A percentile compares a stretch with the other conserved stretches of the same genome.
Conservation (phyloP, 2,329 filamentous ascomycete species). For the Colletotrichum sp. region DNA sequence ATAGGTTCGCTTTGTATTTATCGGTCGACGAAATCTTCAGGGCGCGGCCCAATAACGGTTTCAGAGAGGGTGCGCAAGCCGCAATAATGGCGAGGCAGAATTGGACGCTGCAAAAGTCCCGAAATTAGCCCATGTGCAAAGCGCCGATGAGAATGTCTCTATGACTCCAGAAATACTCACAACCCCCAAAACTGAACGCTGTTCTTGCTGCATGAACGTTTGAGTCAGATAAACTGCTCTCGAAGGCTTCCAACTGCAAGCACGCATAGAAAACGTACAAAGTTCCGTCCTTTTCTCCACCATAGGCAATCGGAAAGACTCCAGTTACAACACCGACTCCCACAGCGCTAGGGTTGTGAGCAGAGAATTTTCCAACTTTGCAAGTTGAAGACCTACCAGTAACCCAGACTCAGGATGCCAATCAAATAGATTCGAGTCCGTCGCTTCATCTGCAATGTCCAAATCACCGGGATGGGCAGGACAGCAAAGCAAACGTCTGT, state of each 20-base stretch:
- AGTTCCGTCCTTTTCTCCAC: background rate
- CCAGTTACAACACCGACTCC: conserved; percentile 42
- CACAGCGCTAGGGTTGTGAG: conserved; percentile 34
- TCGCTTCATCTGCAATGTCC: conserved; percentile 39
- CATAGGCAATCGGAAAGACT: conserved; percentile 32
- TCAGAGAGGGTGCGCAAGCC: background rate
- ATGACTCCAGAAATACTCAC: background rate
- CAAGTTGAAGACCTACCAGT: conserved; percentile 31
- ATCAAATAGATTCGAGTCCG: conserved; percentile 41
- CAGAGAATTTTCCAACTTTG: conserved; percentile 20
- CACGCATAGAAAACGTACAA: background rate
- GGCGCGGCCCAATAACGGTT: background rate
- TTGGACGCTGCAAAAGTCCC: background rate
- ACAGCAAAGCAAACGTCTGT: conserved; percentile 46
- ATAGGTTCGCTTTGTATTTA: background rate
- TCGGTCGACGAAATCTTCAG: background rate
- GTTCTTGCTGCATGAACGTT: background rate
- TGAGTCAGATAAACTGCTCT: accelerated
- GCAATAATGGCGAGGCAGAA: background rate
- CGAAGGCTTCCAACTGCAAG: accelerated
- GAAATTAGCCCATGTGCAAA: background rate
- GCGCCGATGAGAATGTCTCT: no score
- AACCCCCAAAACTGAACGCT: background rate
- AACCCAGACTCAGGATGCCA: conserved; percentile 15
- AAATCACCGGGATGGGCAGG: conserved; percentile 45